Evolutionary conservation across 176 grass and related monocot genomes (phyloP).

Genomic region (Eremochloa ophiuroides): DNA sequence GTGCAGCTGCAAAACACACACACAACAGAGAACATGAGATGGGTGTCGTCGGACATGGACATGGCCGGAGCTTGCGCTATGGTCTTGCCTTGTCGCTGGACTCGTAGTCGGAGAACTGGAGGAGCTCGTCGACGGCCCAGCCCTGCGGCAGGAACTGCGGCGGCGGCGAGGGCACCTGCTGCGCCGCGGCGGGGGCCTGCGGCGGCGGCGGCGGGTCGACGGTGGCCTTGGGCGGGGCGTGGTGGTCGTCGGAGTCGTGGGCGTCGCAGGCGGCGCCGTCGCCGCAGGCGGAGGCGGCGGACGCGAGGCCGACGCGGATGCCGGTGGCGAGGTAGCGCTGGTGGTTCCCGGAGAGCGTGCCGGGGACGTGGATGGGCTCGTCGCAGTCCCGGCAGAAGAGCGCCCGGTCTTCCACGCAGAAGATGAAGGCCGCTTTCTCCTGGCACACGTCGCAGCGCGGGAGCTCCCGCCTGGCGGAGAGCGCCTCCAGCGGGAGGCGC

Average conservation of each 20-base stretch:
- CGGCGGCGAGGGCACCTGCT: conserved; percentile 35
- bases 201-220: background rate
- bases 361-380: conserved; percentile 83
- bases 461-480: conserved; percentile 52
- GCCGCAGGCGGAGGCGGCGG: conserved; percentile 23
- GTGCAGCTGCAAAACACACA: conserved; percentile 38
- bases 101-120: conserved; percentile 84
- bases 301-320: conserved; percentile 66
- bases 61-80: background rate
- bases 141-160: conserved; percentile 47
- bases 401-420: conserved; percentile 96
- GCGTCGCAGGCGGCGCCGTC: background rate
- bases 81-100: conserved; percentile 58
- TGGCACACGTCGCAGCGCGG: conserved; percentile 84
- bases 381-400: conserved; percentile 98
- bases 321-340: conserved; percentile 93
- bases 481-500: conserved; percentile 66
- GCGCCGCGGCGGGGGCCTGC: background rate
- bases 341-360: conserved; percentile 90
- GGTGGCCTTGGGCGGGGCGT: conserved; percentile 42
- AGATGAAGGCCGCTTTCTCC: conserved; percentile 98
- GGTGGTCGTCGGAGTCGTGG: conserved; percentile 40
- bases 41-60: background rate
- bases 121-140: conserved; percentile 88
- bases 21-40: background rate